Conservation (phyloP, 805 yeast species). For the Blastobotrys attinorum region DNA sequence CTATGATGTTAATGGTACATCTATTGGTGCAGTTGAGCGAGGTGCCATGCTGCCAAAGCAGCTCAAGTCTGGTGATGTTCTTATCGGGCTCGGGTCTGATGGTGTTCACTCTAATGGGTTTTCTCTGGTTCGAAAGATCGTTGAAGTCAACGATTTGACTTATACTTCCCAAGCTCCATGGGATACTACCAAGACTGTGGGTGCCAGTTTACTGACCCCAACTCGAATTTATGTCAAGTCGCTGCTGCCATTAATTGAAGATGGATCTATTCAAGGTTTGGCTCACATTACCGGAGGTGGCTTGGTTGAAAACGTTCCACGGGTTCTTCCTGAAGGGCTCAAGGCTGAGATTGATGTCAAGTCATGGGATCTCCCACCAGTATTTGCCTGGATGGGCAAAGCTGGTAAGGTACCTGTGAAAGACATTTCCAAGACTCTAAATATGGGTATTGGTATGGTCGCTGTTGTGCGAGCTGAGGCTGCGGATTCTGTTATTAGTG, state of each 20-base stretch:
- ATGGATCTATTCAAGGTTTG: conserved; percentile 69
- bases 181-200: conserved; percentile 63
- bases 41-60: conserved; percentile 64
- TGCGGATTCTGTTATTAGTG: conserved; percentile 46
- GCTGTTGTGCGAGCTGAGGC: conserved; percentile 67
- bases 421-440: conserved; percentile 85
- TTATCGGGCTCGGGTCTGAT: conserved; percentile 81
- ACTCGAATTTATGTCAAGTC: conserved; percentile 94
- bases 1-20: conserved; percentile 97
- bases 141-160: conserved; percentile 64
- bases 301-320: conserved; percentile 88
- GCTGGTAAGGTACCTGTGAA: conserved; percentile 82
- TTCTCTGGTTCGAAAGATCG: conserved; percentile 86
- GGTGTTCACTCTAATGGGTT: conserved; percentile 97
- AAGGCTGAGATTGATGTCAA: conserved; percentile 74
- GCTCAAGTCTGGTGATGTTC: conserved; percentile 73
- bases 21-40: conserved; percentile 91
- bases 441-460: conserved; percentile 96
- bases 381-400: conserved; percentile 89
- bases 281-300: conserved; percentile 99
- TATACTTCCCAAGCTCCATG: conserved; percentile 83
- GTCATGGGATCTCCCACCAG: conserved; percentile 77
- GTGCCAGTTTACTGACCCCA: conserved; percentile 80
- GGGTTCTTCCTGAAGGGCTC: conserved; percentile 77
- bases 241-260: conserved; percentile 61